Conservation (phyloP, 139 green algal genomes). For the Picochlorum sp. region DNA sequence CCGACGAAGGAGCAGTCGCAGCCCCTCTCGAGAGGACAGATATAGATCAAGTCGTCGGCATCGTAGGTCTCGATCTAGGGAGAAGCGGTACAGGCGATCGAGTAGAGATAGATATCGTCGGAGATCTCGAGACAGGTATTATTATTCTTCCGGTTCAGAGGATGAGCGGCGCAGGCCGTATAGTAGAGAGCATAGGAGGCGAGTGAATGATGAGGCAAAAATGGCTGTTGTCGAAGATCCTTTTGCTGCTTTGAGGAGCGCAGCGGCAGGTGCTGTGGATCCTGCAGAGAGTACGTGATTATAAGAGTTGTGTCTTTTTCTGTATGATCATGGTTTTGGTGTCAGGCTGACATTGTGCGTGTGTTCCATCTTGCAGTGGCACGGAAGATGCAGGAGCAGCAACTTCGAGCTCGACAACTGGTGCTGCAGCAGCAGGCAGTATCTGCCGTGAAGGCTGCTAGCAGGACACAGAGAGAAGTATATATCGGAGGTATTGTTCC, state of each 20-base stretch:
- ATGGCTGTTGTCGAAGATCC: slow-evolving; percentile 22
- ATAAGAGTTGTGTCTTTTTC: not conserved
- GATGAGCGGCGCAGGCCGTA: slow-evolving; percentile 46
- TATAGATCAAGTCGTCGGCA: not conserved
- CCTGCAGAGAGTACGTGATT: slow-evolving; percentile 21
- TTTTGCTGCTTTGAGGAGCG: slow-evolving; percentile 33
- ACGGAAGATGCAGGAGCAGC: slow-evolving; percentile 69
- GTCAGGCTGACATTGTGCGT: not conserved
- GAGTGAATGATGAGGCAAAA: slow-evolving; percentile 4
- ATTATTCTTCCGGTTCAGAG: slow-evolving; percentile 2
- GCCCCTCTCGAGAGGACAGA: not conserved
- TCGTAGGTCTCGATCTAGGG: slow-evolving; percentile 7
- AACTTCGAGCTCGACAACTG: slow-evolving; percentile 62
- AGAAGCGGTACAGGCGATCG: not conserved
- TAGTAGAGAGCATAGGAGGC: slow-evolving; percentile 20
- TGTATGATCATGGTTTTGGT: not conserved
- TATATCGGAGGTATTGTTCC: slow-evolving; percentile 72
- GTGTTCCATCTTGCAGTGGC: slow-evolving; percentile 21
- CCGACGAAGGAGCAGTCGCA: not conserved
- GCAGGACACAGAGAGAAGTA: slow-evolving; percentile 72
- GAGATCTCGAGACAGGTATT: not conserved
- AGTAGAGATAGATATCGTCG: not conserved
- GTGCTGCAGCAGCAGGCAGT: slow-evolving; percentile 76
- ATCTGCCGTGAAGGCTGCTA: slow-evolving; percentile 47
- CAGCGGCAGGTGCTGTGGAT: slow-evolving; percentile 1